A percentile compares a stretch with the other conserved stretches of the same genome.
These are phyloP conservation scores for Gnomoniopsis smithogilvyi DNA, from an alignment of 2,329 filamentous ascomycete genomes.

Conservation along the genomic window DNA sequence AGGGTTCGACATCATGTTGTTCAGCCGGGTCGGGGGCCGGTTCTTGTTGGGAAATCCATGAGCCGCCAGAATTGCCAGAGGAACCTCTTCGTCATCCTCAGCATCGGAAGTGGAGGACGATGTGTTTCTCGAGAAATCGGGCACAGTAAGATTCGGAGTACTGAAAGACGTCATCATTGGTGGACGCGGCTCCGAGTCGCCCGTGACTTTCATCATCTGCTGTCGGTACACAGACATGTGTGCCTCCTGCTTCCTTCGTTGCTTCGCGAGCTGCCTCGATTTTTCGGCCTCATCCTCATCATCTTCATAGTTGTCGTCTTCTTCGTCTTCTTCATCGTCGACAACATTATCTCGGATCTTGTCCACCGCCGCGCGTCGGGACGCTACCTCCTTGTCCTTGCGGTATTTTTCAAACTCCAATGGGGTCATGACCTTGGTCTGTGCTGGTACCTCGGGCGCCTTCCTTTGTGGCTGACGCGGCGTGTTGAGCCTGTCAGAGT, in stretches of 20 bases:
- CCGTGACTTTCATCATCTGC: conserved; percentile 95
- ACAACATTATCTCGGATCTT: conserved; percentile 43
- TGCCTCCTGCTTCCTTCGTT: conserved; percentile 83
- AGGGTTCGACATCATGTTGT: conserved; percentile 64
- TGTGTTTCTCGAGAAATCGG: conserved; percentile 33
- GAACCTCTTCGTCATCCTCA: conserved; percentile 78
- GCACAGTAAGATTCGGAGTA: conserved; percentile 39
- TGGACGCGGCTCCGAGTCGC: conserved; percentile 54
- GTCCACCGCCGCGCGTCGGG: conserved; percentile 35
- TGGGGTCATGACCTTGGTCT: conserved; percentile 84
- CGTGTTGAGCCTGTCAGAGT: conserved; percentile 33
- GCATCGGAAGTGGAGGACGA: conserved; percentile 53
- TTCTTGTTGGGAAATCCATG: conserved; percentile 83
- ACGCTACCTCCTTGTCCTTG: conserved; percentile 63
- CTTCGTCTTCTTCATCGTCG: conserved; percentile 61
- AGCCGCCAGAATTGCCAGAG: conserved; percentile 79
- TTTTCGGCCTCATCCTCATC: conserved; percentile 80
- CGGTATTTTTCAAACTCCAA: conserved; percentile 82
- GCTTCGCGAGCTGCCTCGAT: conserved; percentile 67
- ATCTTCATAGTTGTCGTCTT: conserved; percentile 63
- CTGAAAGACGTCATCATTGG: conserved; percentile 57
- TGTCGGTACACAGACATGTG: conserved; percentile 87
- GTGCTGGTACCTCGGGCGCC: conserved; percentile 26
- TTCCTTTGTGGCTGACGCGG: conserved; percentile 32
- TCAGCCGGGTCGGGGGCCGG: conserved; percentile 67